phyloP scores from a whole-genome alignment of 345 rosid genomes.

The Arabis alpina region DNA sequence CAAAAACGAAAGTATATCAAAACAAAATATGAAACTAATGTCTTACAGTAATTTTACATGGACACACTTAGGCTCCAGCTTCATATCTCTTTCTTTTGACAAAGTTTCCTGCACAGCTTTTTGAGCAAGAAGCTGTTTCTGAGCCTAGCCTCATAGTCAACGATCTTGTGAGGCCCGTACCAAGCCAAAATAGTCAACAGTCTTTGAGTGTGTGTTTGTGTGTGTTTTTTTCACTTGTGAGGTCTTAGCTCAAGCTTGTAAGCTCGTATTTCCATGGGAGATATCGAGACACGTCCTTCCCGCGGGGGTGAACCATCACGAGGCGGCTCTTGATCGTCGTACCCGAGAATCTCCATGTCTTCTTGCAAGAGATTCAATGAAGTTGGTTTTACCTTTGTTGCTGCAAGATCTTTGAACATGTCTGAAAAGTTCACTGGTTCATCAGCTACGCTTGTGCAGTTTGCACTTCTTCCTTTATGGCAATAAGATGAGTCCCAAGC shows the following conservation, averaged over 20 bases:
- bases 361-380: conserved; percentile 93
- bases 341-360: conserved; percentile 74
- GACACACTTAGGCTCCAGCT: conserved; percentile 12
- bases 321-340: conserved; percentile 52
- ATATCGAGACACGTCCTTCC: conserved; percentile 65
- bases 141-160: conserved; percentile 23
- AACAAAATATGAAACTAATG: conserved; percentile 4
- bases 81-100: conserved; percentile 27
- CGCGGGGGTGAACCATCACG: conserved; percentile 48
- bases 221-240: conserved; percentile 30
- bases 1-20: not conserved
- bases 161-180: conserved; percentile 25
- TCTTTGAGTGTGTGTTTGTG: not conserved
- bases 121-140: conserved; percentile 21
- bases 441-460: conserved; percentile 64
- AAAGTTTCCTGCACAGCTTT: conserved; percentile 21
- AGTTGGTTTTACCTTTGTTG: conserved; percentile 64
- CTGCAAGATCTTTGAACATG: conserved; percentile 77
- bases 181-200: conserved; percentile 27
- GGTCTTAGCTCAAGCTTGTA: conserved; percentile 86
- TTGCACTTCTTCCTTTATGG: conserved; percentile 58
- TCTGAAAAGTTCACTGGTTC: conserved; percentile 69
- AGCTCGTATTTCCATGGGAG: conserved; percentile 96
- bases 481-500: conserved; percentile 82
- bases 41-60: conserved; percentile 37